Base-by-base conservation (phyloP, 805 yeast genomes). In the Yarrowia bubula region DNA sequence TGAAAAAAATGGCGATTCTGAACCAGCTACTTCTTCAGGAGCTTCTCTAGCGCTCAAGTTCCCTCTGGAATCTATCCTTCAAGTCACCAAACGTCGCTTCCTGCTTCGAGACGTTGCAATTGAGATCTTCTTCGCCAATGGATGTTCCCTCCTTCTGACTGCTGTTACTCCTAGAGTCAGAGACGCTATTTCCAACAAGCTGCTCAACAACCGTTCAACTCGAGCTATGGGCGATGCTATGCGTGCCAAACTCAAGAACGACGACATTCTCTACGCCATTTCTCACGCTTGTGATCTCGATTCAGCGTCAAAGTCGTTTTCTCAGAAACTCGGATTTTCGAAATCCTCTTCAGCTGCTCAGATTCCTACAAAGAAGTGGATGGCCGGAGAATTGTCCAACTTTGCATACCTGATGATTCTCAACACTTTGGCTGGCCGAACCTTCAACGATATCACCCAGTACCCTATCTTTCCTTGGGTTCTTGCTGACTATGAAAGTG, bases 391-490 rank as follows among this genome's bases (percentile, higher is more conserved):
- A 68, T 81, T 92, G 71, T 89, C 96, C 0, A 91, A 91, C 71
- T 92, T 91, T 69, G 88, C 86, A 71, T 91, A 91, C 71, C 76
- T 91, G 70, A 88, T 90, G 84, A 81, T 89, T 15, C 77, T 91
- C 31, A 91, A 91, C 71, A 90, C 95, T 0, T 74, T 91, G 65
- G 96, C 97, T 0, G 97, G 97, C 0, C 77, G 97, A 68, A 90
- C 97, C 0, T 90, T 87, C 75, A 92, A 91, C 74, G 97, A 91
- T 72, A 74, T 91, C 63, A 91, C 97, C 0, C 97, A 91, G 68
- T 91, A 91, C 71, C 97, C 97, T 0, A 88, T 92, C 0, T 92
- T 91, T 70, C 97, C 97, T 0, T 91, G 96, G 96, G 90, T 91
- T 0, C 82, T 91, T 67, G 86, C 95, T 0, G 96, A 91, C 72